phyloP scores from a whole-genome alignment of 768 basidiomycete genomes.

The Rhodotorula kratochvilovae region DNA sequence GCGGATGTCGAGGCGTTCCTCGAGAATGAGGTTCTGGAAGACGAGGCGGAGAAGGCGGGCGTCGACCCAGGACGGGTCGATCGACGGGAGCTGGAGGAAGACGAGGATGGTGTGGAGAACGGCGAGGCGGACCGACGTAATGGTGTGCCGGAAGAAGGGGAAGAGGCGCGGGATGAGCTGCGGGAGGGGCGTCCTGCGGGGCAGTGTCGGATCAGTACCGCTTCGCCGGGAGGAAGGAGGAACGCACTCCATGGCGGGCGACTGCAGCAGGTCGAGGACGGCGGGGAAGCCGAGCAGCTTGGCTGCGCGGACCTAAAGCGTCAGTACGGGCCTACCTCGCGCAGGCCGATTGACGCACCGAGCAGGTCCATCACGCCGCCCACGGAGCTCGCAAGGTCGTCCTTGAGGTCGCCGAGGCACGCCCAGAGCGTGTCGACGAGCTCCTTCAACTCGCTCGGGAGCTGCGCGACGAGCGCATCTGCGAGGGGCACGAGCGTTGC shows the following conservation, averaged over 20 bases:
- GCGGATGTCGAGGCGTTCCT: conserved; percentile 81
- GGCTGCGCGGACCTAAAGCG: background rate
- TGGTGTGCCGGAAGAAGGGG: conserved; percentile 96
- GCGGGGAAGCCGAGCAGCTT: conserved; percentile 28
- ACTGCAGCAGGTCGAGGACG: conserved; percentile 34
- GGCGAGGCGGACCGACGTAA: conserved; percentile 82
- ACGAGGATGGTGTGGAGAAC: conserved; percentile 83
- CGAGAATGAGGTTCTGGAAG: conserved; percentile 88
- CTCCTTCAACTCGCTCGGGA: conserved; percentile 62
- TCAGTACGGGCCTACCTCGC: background rate
- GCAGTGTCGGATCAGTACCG: conserved; percentile 1
- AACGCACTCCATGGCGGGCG: conserved; percentile 53
- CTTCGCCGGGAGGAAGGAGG: background rate
- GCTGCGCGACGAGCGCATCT: conserved; percentile 65
- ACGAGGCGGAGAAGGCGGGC: conserved; percentile 72
- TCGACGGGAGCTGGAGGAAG: conserved; percentile 67
- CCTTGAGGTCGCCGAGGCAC: conserved; percentile 86
- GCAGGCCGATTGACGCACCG: background rate
- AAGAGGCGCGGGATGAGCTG: conserved; percentile 79
- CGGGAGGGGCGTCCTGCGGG: conserved; percentile 68
- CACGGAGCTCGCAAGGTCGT: conserved; percentile 92
- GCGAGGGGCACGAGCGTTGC: conserved; percentile 86
- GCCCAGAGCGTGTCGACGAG: conserved; percentile 84
- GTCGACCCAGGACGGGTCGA: conserved; percentile 75
- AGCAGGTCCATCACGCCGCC: conserved; percentile 95